Percentiles rank a stretch among this genome's conserved stretches.
phyloP scores from a whole-genome alignment of 805 yeast species.

The Teunomyces tritomae region DNA sequence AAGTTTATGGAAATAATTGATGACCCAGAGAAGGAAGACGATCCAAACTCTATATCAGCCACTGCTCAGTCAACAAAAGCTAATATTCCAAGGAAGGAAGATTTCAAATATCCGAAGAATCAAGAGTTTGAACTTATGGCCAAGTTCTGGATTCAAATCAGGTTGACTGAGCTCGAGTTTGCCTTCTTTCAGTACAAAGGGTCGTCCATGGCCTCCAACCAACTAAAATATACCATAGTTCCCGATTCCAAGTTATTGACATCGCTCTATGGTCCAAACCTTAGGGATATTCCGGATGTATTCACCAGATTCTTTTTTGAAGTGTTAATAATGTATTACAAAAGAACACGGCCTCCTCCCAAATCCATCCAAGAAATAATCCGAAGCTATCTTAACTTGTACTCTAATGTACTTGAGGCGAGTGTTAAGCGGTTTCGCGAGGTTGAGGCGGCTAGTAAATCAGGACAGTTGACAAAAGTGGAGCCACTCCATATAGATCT shows the following conservation, averaged over 20 bases:
- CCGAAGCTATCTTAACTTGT: conserved; percentile 16
- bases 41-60: neutral
- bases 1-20: conserved; percentile 17
- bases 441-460: neutral
- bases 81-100: neutral
- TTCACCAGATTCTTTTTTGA: conserved; percentile 8
- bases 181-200: conserved; percentile 29
- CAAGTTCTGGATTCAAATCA: conserved; percentile 26
- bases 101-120: conserved; percentile 5
- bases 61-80: neutral
- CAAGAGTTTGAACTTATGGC: conserved; percentile 17
- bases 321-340: conserved; percentile 22
- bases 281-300: conserved; percentile 7
- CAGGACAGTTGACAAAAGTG: conserved; percentile 3
- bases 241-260: conserved; percentile 21
- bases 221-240: conserved; percentile 21
- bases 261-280: conserved; percentile 15
- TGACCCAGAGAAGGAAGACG: conserved; percentile 12
- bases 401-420: conserved; percentile 11
- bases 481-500: conserved; percentile 4
- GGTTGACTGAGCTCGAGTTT: conserved; percentile 24
- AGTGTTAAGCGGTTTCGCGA: conserved; percentile 6
- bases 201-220: conserved; percentile 21
- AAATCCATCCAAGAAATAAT: conserved; percentile 13
- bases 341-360: conserved; percentile 10